Conservation (phyloP, 352 stramenopile genomes). For the Pilasporangium apinafurcum region DNA sequence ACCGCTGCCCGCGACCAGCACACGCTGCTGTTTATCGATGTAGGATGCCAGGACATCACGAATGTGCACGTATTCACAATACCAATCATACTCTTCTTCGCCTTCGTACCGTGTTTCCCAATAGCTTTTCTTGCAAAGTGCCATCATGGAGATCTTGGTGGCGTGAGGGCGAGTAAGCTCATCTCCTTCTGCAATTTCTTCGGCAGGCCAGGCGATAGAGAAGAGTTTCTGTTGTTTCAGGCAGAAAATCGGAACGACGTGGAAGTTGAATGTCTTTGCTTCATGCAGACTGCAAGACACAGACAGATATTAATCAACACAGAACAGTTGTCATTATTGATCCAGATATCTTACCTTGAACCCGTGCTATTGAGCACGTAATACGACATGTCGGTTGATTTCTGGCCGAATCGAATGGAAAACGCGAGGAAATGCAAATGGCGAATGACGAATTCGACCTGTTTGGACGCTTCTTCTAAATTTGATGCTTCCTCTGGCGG, state of each 20-base stretch:
- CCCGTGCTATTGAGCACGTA: conserved; percentile 43
- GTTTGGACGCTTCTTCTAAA: too few species aligned
- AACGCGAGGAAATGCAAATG: conserved; percentile 37
- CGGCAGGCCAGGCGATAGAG: conserved; percentile 34
- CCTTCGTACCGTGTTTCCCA: conserved; percentile 44
- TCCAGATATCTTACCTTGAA: too few species aligned
- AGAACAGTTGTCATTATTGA: too few species aligned
- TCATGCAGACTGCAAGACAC: conserved; percentile 23
- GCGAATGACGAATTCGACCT: conserved; percentile 22
- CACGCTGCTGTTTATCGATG: conserved; percentile 14
- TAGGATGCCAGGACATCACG: conserved; percentile 24
- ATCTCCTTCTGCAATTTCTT: conserved; percentile 14
- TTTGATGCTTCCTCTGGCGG: too few species aligned
- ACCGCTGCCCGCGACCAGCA: conserved; percentile 40
- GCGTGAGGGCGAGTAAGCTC: conserved; percentile 35
- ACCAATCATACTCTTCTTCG: conserved; percentile 54
- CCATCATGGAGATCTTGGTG: conserved; percentile 50
- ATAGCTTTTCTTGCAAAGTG: conserved; percentile 51
- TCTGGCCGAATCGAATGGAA: conserved; percentile 35
- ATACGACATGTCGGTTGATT: conserved; percentile 35
- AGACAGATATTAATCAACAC: too few species aligned
- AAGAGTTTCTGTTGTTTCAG: conserved; percentile 36
- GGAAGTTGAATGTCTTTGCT: conserved; percentile 27
- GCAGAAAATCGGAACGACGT: conserved; percentile 43
- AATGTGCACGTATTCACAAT: conserved; percentile 44